Conservation (phyloP, 176 grass and related monocot genomes). For the Oryza rufipogon region DNA sequence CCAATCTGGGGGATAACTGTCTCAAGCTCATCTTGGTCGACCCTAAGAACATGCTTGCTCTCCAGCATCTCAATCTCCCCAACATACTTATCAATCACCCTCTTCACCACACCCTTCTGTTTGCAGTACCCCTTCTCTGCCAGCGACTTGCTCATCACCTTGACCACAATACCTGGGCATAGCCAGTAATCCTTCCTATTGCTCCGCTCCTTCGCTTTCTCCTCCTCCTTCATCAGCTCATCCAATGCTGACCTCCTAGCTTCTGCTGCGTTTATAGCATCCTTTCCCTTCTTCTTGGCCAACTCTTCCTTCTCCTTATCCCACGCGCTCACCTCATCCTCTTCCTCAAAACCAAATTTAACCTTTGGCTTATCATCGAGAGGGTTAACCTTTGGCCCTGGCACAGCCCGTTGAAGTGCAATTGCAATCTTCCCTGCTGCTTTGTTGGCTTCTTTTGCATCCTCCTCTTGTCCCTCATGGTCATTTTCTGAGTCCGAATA, state of each 20-base stretch:
- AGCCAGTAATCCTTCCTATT: slow-evolving; percentile 97
- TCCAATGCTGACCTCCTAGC: slow-evolving; percentile 66
- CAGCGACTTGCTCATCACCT: slow-evolving; percentile 91
- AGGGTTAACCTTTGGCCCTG: slow-evolving; percentile 48
- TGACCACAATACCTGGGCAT: slow-evolving; percentile 76
- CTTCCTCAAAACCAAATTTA: slow-evolving; percentile 76
- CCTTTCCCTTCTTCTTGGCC: slow-evolving; percentile 51
- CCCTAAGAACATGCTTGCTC: slow-evolving; percentile 84
- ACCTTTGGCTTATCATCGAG: slow-evolving; percentile 53
- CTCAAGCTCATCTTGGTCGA: slow-evolving; percentile 94
- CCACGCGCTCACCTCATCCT: neutral
- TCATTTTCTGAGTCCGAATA: slow-evolving; percentile 29
- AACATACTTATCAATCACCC: slow-evolving; percentile 79
- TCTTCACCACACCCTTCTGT: slow-evolving; percentile 80
- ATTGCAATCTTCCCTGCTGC: slow-evolving; percentile 65
- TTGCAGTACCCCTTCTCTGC: slow-evolving; percentile 88
- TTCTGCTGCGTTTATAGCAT: slow-evolving; percentile 31
- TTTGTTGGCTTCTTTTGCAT: slow-evolving; percentile 20
- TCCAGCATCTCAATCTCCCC: slow-evolving; percentile 94
- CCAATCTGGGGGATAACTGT: slow-evolving; percentile 95
- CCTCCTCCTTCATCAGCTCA: slow-evolving; percentile 89
- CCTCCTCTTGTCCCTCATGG: neutral
- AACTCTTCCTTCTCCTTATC: slow-evolving; percentile 22
- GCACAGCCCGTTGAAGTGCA: slow-evolving; percentile 46
- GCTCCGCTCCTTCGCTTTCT: slow-evolving; percentile 84